Evolutionary conservation across 129 eudicot genomes (phyloP).

Genomic region (Silybum marianum): DNA sequence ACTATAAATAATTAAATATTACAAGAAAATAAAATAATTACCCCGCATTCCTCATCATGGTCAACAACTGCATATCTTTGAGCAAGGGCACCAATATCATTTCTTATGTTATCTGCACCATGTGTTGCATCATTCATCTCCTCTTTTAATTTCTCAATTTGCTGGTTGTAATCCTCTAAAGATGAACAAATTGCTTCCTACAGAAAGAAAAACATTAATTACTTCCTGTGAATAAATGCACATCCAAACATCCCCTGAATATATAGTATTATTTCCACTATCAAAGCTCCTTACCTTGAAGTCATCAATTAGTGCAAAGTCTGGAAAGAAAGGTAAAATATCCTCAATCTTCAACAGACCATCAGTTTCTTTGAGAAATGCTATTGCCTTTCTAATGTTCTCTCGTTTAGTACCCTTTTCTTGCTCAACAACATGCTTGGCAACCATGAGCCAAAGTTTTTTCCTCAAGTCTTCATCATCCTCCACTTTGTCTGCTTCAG

Average conservation of each 20-base stretch:
- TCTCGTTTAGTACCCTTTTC: constrained; percentile 97
- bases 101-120: constrained; percentile 94
- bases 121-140: constrained; percentile 99
- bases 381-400: constrained; percentile 90
- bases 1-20: not conserved
- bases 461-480: constrained; percentile 95
- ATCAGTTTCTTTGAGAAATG: constrained; percentile 96
- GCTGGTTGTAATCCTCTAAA: constrained; percentile 91
- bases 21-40: constrained; percentile 30
- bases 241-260: no score
- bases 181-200: constrained; percentile 98
- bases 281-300: constrained; percentile 56
- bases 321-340: constrained; percentile 93
- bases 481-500: constrained; percentile 98
- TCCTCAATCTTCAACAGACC: constrained; percentile 95
- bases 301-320: constrained; percentile 88
- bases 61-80: constrained; percentile 89
- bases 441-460: constrained; percentile 98
- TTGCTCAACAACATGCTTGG: constrained; percentile 93
- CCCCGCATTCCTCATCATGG: constrained; percentile 98
- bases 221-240: not conserved
- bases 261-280: no score
- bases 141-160: constrained; percentile 88
- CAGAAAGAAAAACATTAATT: constrained; percentile 20
- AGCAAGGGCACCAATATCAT: constrained; percentile 93